Conservation (phyloP, 176 grass and related monocot genomes). For the Musa itinerans region DNA sequence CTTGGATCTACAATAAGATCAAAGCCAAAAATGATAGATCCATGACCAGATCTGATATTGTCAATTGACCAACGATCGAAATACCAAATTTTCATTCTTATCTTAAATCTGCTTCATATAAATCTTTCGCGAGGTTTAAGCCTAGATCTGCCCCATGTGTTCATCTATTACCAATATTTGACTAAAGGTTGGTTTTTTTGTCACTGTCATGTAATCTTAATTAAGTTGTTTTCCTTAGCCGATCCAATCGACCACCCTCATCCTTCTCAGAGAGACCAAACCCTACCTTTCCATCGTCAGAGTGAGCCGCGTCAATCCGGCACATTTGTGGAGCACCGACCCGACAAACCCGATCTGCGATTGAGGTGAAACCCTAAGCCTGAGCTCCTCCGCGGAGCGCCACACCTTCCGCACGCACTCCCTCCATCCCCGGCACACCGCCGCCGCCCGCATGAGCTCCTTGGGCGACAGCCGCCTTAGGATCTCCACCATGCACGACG, state of each 20-base stretch:
- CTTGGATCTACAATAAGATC: background rate
- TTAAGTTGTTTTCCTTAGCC: background rate
- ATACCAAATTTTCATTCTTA: background rate
- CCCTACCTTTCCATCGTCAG: slow-evolving; percentile 76
- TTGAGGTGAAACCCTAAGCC: slow-evolving; percentile 30
- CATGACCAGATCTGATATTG: background rate
- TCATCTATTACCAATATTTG: background rate
- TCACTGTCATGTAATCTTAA: background rate
- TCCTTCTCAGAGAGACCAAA: background rate
- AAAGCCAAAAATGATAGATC: background rate
- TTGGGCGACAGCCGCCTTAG: slow-evolving; percentile 38
- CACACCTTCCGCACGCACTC: slow-evolving; percentile 53
- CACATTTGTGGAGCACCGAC: slow-evolving; percentile 50
- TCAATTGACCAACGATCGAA: background rate
- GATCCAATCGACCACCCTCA: background rate
- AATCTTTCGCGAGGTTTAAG: background rate
- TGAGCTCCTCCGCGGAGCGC: slow-evolving; percentile 49
- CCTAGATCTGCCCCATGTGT: background rate
- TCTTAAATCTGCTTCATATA: background rate
- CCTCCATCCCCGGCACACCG: slow-evolving; percentile 53
- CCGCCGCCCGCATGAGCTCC: slow-evolving; percentile 39
- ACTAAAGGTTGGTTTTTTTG: background rate
- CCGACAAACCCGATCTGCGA: slow-evolving; percentile 35
- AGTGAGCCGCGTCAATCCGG: slow-evolving; percentile 36
- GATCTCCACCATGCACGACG: slow-evolving; percentile 39